Conservation (phyloP, 139 green algal genomes). For the Microglena sp. region DNA sequence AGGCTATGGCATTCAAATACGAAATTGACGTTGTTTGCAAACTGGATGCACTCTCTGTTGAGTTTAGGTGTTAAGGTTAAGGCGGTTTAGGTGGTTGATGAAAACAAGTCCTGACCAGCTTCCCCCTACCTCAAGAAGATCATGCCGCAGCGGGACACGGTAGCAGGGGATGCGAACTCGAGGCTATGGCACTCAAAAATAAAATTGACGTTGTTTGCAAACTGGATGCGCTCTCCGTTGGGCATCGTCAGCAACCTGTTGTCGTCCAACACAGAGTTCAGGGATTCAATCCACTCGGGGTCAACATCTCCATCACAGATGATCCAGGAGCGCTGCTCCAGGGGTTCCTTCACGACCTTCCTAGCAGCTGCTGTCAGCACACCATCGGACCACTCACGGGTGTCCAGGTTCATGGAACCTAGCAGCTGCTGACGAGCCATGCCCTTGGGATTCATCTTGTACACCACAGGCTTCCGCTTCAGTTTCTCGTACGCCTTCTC, state of each 20-base stretch:
- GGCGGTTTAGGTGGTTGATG: too few relatives aligned
- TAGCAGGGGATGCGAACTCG: constrained; percentile 72
- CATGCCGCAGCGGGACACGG: constrained; percentile 49
- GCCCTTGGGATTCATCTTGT: constrained; percentile 73
- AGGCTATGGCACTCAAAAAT: constrained; percentile 80
- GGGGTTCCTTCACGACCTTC: constrained; percentile 47
- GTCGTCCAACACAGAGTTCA: constrained; percentile 81
- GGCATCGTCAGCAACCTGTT: constrained; percentile 77
- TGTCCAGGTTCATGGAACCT: constrained; percentile 71
- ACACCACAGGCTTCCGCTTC: constrained; percentile 35
- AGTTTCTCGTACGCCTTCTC: constrained; percentile 38
- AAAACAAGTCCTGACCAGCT: too few relatives aligned
- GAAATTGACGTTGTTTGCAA: constrained; percentile 76
- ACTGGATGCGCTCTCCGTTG: constrained; percentile 77
- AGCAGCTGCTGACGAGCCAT: constrained; percentile 65
- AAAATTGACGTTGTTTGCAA: constrained; percentile 76
- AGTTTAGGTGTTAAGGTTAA: too few relatives aligned
- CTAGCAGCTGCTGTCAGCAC: constrained; percentile 64
- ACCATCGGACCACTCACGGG: constrained; percentile 71
- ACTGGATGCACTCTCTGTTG: constrained; percentile 76
- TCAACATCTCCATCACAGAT: constrained; percentile 82
- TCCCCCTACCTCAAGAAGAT: too few relatives aligned
- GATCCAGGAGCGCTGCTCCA: constrained; percentile 69
- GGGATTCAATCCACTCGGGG: constrained; percentile 81
- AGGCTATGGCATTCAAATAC: constrained; percentile 80